These are phyloP conservation scores for Peronospora tabacina DNA, from an alignment of 352 stramenopile species.

Conservation along the genomic window DNA sequence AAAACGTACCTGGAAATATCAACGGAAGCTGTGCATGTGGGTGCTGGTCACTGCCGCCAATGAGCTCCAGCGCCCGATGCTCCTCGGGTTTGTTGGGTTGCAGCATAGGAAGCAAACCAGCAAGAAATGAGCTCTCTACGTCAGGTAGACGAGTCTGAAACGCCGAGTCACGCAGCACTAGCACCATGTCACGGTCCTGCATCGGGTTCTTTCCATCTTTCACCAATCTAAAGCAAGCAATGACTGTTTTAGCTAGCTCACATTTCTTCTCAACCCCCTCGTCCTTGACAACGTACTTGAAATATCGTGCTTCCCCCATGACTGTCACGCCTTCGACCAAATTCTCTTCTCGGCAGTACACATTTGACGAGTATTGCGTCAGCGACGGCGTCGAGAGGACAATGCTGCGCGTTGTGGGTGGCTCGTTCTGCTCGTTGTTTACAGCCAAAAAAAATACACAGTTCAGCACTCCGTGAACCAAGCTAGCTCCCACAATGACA, in stretches of 20 bases:
- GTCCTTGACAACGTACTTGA: constrained; percentile 31
- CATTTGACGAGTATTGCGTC: constrained; percentile 80
- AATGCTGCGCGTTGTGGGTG: constrained; percentile 58
- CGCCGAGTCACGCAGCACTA: constrained; percentile 53
- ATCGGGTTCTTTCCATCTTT: constrained; percentile 52
- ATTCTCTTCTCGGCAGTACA: constrained; percentile 44
- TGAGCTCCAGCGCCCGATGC: constrained; percentile 38
- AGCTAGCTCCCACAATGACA: background rate
- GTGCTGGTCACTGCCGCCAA: constrained; percentile 46
- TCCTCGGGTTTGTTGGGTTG: constrained; percentile 24
- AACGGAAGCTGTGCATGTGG: constrained; percentile 36
- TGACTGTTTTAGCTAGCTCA: background rate
- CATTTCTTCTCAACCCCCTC: background rate
- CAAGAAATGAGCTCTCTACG: constrained; percentile 32
- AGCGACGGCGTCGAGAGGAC: constrained; percentile 44
- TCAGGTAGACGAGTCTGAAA: constrained; percentile 35
- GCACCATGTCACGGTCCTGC: constrained; percentile 42
- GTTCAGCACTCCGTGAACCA: constrained; percentile 5
- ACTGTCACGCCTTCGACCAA: constrained; percentile 32
- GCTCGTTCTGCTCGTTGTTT: constrained; percentile 47
- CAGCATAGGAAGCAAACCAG: constrained; percentile 30
- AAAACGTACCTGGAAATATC: constrained; percentile 49
- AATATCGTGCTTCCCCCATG: constrained; percentile 52
- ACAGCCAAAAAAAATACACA: constrained; percentile 2
- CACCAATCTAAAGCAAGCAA: constrained; percentile 29